Conservation (phyloP, 257 asterid genomes). For the Solanum arcanum region DNA sequence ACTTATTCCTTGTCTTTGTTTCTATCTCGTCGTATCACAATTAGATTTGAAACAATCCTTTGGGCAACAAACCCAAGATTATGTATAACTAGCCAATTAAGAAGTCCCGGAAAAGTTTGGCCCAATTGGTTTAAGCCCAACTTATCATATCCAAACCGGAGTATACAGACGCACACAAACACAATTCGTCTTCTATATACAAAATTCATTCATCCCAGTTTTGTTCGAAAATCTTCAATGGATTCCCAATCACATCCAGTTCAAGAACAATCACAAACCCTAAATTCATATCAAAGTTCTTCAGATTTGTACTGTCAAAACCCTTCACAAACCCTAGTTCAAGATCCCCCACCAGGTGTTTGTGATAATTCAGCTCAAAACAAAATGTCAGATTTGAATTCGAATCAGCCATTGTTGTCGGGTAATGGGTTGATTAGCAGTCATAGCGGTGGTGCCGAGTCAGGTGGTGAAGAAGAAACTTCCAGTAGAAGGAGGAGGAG, state of each 20-base stretch:
- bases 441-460: constrained; percentile 56
- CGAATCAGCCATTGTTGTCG: constrained; percentile 41
- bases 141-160: not conserved
- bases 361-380: not conserved
- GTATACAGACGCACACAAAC: not conserved
- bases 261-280: not conserved
- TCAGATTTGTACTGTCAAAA: constrained; percentile 7
- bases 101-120: no score
- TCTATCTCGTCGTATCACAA: not conserved
- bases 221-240: not conserved
- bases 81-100: no score
- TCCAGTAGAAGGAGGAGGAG: constrained; percentile 60
- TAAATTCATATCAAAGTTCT: not conserved
- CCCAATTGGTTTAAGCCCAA: not conserved
- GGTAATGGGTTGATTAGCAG: constrained; percentile 60
- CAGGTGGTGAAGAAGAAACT: constrained; percentile 92
- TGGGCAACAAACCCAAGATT: no score
- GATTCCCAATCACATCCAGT: constrained; percentile 35
- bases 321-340: constrained; percentile 46
- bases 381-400: constrained; percentile 1
- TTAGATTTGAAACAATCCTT: not conserved
- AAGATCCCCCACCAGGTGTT: not conserved
- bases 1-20: not conserved
- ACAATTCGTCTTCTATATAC: not conserved
- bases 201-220: not conserved